A percentile compares a stretch with the other conserved stretches of the same genome.
These are phyloP conservation scores for Lonicera japonica DNA, from an alignment of 129 eudicot species.

Conservation along the genomic window DNA sequence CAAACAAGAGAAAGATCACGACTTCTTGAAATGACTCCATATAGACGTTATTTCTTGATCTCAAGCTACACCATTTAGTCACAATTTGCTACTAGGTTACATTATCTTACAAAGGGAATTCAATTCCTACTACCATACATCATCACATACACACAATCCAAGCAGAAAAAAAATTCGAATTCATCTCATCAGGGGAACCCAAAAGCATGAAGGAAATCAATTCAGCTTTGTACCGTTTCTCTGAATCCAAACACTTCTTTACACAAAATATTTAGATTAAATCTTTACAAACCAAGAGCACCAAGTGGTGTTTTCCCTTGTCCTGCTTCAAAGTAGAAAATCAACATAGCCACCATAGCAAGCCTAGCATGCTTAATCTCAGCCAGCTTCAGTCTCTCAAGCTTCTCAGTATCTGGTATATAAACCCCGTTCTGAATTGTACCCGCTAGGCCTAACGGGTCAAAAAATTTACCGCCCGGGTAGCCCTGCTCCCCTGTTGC, in stretches of 20 bases:
- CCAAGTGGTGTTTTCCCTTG: slow-evolving; percentile 99
- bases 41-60: no score
- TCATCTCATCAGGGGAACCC: neutral
- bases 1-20: no score
- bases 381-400: slow-evolving; percentile 85
- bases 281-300: slow-evolving; percentile 79
- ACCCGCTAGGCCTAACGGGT: slow-evolving; percentile 81
- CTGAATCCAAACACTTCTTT: slow-evolving; percentile 40
- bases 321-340: slow-evolving; percentile 94
- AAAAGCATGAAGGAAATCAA: neutral
- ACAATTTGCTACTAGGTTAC: no score
- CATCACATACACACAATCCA: neutral
- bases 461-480: slow-evolving; percentile 93
- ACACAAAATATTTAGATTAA: slow-evolving; percentile 13
- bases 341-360: slow-evolving; percentile 93
- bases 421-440: slow-evolving; percentile 66
- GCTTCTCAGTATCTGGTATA: slow-evolving; percentile 70
- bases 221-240: slow-evolving; percentile 16
- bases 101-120: no score
- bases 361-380: slow-evolving; percentile 96
- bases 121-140: neutral
- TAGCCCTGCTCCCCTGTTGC: slow-evolving; percentile 91
- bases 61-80: no score
- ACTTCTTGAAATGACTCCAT: no score
- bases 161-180: no score